phyloP scores from a whole-genome alignment of 176 grass and related monocot species.

The Oryza australiensis region DNA sequence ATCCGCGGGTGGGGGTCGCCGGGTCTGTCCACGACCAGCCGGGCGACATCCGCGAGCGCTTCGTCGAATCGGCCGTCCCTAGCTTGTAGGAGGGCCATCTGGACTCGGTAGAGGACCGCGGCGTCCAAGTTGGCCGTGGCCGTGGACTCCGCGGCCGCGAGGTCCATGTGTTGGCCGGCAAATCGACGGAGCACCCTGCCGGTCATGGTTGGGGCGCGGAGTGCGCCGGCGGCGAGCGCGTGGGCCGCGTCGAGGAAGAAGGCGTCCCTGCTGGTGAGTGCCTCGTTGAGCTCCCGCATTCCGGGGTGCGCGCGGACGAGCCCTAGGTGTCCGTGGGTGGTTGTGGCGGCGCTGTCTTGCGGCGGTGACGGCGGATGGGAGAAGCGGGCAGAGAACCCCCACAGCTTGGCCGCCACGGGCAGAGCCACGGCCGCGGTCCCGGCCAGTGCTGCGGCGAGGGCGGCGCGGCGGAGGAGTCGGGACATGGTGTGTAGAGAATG shows the following conservation, averaged over 20 bases:
- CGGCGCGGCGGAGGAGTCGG: background rate
- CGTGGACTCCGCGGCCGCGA: background rate
- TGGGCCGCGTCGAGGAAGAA: constrained; percentile 16
- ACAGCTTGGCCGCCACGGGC: background rate
- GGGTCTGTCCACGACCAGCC: background rate
- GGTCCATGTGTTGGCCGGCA: too few relatives aligned
- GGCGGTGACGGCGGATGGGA: background rate
- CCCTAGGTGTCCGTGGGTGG: background rate
- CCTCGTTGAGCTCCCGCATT: background rate
- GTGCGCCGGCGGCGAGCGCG: background rate
- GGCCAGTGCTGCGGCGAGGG: background rate
- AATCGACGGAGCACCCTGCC: background rate
- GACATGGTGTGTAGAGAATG: too few relatives aligned
- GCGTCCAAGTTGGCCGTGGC: too few relatives aligned
- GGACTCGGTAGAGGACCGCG: too few relatives aligned
- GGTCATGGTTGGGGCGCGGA: background rate
- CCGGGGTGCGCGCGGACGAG: background rate
- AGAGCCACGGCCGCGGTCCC: background rate
- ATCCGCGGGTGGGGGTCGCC: background rate
- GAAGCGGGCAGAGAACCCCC: background rate
- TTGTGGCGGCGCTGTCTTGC: too few relatives aligned
- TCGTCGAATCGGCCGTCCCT: background rate
- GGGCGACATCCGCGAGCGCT: background rate
- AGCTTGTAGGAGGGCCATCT: background rate
- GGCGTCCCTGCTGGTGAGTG: background rate